A percentile compares a stretch with the other conserved stretches of the same genome.
Conservation (phyloP, 352 stramenopile species). For the Phytophthora hybrid region DNA sequence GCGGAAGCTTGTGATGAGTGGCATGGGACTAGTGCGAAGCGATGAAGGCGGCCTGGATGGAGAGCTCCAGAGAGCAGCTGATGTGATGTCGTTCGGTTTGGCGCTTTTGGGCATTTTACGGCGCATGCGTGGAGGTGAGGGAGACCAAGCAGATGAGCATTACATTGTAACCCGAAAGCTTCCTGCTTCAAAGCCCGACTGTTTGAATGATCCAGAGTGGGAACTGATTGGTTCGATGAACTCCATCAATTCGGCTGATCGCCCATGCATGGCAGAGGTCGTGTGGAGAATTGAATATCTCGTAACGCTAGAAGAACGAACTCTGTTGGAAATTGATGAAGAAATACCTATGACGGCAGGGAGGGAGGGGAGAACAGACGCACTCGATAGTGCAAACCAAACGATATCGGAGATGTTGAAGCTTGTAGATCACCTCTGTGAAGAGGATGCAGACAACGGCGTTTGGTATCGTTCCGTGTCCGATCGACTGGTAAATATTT, state of each 20-base stretch:
- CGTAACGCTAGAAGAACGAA: background rate
- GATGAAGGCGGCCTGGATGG: background rate
- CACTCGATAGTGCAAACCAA: background rate
- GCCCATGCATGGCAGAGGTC: background rate
- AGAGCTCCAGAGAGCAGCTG: background rate
- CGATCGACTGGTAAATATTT: background rate
- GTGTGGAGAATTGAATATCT: background rate
- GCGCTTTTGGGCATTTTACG: background rate
- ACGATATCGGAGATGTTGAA: background rate
- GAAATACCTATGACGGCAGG: background rate
- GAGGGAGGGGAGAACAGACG: background rate
- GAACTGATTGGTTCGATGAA: background rate
- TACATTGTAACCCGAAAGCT: background rate
- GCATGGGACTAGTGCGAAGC: background rate
- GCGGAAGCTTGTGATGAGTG: background rate
- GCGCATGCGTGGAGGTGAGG: background rate
- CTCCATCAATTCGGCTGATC: background rate
- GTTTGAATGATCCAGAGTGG: background rate
- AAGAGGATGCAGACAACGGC: background rate
- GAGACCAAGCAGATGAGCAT: background rate
- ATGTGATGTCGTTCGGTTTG: background rate
- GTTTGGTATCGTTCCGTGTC: background rate
- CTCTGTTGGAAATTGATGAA: background rate
- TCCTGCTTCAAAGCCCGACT: background rate
- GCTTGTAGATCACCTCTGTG: background rate